Evolutionary conservation across 257 asterid genomes (phyloP).

Genomic region (Plantago elongata): DNA sequence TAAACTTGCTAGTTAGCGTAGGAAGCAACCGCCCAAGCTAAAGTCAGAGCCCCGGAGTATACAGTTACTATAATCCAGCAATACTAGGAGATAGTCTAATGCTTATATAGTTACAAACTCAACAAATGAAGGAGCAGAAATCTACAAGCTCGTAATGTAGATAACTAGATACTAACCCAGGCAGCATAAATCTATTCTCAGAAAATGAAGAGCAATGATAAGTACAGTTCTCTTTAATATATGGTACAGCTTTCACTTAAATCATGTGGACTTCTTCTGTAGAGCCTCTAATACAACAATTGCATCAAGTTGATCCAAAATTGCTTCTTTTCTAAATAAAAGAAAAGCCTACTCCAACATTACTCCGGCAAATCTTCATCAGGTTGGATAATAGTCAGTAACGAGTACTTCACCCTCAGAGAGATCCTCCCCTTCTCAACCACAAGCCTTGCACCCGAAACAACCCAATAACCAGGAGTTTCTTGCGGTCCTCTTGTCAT

Average conservation of each 20-base stretch:
- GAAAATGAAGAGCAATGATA: background rate
- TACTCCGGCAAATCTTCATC: constrained; percentile 57
- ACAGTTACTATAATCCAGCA: too few species aligned
- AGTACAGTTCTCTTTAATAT: background rate
- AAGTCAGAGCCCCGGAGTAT: too few species aligned
- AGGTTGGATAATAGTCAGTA: constrained; percentile 64
- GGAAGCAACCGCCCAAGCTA: too few species aligned
- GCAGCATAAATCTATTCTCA: background rate
- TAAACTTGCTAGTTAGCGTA: too few species aligned
- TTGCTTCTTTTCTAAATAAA: constrained; percentile 6
- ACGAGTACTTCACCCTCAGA: constrained; percentile 70
- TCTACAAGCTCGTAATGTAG: too few species aligned
- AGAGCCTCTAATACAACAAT: constrained; percentile 1
- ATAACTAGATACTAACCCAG: too few species aligned
- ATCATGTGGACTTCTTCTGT: background rate
- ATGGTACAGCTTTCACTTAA: background rate
- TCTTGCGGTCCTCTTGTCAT: constrained; percentile 96
- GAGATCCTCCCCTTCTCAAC: constrained; percentile 91
- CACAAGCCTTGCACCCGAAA: constrained; percentile 87
- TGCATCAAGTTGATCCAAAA: constrained; percentile 1
- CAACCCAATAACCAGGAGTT: constrained; percentile 97
- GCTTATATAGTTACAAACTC: too few species aligned
- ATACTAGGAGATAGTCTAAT: too few species aligned
- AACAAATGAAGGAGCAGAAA: too few species aligned
- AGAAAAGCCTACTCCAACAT: constrained; percentile 1